Conservation (phyloP, 305 asterid species). For the Fraxinus nigra region DNA sequence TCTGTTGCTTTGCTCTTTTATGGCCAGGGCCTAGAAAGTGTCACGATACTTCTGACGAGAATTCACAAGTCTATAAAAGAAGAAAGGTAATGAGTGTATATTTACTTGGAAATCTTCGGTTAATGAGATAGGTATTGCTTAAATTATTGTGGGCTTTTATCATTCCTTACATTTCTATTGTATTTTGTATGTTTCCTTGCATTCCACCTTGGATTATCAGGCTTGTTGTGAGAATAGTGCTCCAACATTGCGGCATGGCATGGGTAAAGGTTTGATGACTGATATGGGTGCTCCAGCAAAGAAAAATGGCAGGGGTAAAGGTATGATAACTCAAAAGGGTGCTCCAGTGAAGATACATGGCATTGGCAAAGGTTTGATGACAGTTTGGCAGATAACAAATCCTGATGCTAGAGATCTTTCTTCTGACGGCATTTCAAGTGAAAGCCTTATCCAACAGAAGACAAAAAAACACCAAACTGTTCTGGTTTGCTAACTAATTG, state of each 20-base stretch:
- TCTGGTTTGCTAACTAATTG: conserved; percentile 50
- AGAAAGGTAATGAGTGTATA: conserved; percentile 53
- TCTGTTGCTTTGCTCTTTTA: conserved; percentile 23
- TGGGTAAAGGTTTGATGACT: conserved; percentile 75
- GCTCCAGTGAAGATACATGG: conserved; percentile 50
- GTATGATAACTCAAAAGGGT: conserved; percentile 43
- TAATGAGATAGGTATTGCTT: background rate
- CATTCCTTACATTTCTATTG: conserved; percentile 11
- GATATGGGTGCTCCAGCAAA: conserved; percentile 35
- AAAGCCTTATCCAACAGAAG: conserved; percentile 40
- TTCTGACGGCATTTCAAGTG: conserved; percentile 31
- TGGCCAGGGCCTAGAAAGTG: conserved; percentile 55
- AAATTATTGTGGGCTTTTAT: background rate
- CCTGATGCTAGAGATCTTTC: conserved; percentile 43
- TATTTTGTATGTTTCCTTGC: conserved; percentile 41
- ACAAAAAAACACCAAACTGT: conserved; percentile 58
- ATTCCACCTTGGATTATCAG: conserved; percentile 37
- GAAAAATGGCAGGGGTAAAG: conserved; percentile 73
- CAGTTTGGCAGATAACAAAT: conserved; percentile 41
- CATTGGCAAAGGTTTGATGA: conserved; percentile 77
- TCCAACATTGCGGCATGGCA: conserved; percentile 43
- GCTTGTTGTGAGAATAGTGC: conserved; percentile 36
- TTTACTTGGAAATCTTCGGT: background rate
- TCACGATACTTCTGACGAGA: conserved; percentile 39
- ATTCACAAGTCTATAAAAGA: conserved; percentile 43